Conservation (phyloP, 2,329 filamentous ascomycete species). For the Bipolaris zeicola region DNA sequence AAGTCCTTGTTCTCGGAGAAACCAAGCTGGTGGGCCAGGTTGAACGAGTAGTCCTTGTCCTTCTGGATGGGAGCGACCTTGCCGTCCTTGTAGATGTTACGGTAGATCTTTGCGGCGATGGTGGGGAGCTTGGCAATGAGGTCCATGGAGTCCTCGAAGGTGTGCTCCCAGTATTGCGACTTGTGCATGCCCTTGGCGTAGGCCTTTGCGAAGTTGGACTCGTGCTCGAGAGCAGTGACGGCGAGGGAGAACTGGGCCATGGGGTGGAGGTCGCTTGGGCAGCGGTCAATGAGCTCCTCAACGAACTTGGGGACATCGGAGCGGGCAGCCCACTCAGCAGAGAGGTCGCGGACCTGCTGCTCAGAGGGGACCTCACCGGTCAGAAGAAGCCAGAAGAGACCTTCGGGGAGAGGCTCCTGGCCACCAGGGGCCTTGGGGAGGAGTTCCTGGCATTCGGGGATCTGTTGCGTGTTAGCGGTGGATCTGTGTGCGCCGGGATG, state of each 20-base stretch:
- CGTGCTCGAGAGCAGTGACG: conserved; percentile 97
- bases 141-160: conserved; percentile 99
- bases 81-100: conserved; percentile 99
- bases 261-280: conserved; percentile 97
- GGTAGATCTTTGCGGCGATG: conserved; percentile 98
- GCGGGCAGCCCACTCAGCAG: conserved; percentile 97
- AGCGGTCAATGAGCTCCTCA: conserved; percentile 99
- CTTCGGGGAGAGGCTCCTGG: conserved; percentile 95
- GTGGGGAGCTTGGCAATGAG: conserved; percentile 99
- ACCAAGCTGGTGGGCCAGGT: conserved; percentile 99
- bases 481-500: conserved; percentile 6
- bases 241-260: conserved; percentile 99
- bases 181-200: conserved; percentile 99
- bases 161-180: conserved; percentile 99
- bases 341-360: conserved; percentile 97
- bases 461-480: conserved; percentile 55
- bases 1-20: conserved; percentile 96
- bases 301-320: conserved; percentile 97
- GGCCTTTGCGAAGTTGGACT: conserved; percentile 96
- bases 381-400: conserved; percentile 99
- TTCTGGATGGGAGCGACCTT: conserved; percentile 96
- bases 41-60: conserved; percentile 99
- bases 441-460: conserved; percentile 96
- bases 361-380: conserved; percentile 97
- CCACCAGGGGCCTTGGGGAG: conserved; percentile 97